Percentiles rank a stretch among this genome's conserved stretches.
Evolutionary conservation across 805 yeast genomes (phyloP).

Genomic region (Cyberlindnera euphorbiiphila): DNA sequence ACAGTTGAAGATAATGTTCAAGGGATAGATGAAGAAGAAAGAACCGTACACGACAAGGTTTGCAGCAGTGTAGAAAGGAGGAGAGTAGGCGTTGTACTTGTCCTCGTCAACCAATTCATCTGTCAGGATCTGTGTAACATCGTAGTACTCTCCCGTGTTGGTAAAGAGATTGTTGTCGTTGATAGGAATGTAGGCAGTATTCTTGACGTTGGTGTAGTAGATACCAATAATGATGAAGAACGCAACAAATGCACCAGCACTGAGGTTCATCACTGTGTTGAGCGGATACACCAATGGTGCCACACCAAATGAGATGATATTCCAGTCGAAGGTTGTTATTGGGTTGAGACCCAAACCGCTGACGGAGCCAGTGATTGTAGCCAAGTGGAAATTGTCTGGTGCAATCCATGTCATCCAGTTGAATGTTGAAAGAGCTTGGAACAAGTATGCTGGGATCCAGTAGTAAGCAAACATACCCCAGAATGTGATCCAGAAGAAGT

Average conservation of each 20-base stretch:
- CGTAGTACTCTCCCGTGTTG: constrained; percentile 45
- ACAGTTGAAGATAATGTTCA: constrained; percentile 44
- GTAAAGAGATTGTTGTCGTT: constrained; percentile 48
- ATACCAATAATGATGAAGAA: constrained; percentile 33
- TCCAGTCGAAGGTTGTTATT: constrained; percentile 52
- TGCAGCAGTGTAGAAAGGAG: constrained; percentile 66
- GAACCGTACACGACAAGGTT: constrained; percentile 57
- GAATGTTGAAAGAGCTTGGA: constrained; percentile 39
- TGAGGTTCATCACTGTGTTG: constrained; percentile 31
- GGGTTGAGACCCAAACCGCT: constrained; percentile 53
- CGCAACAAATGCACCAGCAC: constrained; percentile 33
- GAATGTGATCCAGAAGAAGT: constrained; percentile 32
- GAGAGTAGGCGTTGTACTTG: constrained; percentile 51
- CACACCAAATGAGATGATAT: constrained; percentile 37
- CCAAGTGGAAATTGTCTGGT: constrained; percentile 46
- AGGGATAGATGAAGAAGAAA: constrained; percentile 43
- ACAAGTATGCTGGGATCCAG: constrained; percentile 44
- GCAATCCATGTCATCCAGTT: constrained; percentile 59
- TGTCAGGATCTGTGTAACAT: constrained; percentile 42
- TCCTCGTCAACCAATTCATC: constrained; percentile 7
- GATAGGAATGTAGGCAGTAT: constrained; percentile 37
- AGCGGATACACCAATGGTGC: constrained; percentile 45
- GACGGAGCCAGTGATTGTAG: constrained; percentile 44
- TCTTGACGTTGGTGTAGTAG: constrained; percentile 39
- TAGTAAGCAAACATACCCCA: constrained; percentile 36